A percentile compares a stretch with the other conserved stretches of the same genome.
Evolutionary conservation across 2,329 filamentous ascomycete species (phyloP).

Genomic region (Ceratocystiopsis minuta): DNA sequence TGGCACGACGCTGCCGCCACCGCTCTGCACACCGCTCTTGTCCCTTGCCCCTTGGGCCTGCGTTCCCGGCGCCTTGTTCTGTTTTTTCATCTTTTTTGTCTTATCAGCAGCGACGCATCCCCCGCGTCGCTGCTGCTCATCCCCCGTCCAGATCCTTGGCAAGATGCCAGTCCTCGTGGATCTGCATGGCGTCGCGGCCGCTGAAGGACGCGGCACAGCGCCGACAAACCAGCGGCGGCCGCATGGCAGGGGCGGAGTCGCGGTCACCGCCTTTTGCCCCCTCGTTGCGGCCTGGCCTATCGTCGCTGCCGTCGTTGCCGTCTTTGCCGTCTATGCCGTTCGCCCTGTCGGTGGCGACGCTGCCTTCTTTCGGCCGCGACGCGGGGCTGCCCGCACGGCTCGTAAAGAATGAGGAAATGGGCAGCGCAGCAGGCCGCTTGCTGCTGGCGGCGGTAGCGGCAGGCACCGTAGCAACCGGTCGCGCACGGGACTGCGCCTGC

Average conservation of each 20-base stretch:
- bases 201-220: slow-evolving; percentile 48
- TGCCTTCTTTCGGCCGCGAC: background rate
- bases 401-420: slow-evolving; percentile 8
- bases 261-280: background rate
- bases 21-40: too few relatives aligned
- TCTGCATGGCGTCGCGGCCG: slow-evolving; percentile 40
- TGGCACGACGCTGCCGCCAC: too few relatives aligned
- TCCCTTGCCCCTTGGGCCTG: too few relatives aligned
- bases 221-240: slow-evolving; percentile 28
- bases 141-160: slow-evolving; percentile 57
- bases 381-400: background rate
- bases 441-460: background rate
- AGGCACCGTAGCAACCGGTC: background rate
- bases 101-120: too few relatives aligned
- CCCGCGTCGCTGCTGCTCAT: background rate
- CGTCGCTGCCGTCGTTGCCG: background rate
- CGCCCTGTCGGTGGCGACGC: too few relatives aligned
- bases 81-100: too few relatives aligned
- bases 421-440: background rate
- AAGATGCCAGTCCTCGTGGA: slow-evolving; percentile 89
- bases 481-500: slow-evolving; percentile 34
- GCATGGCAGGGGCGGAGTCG: background rate
- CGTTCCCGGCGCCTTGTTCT: too few relatives aligned
- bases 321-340: background rate
- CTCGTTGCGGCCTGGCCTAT: background rate